Evolutionary conservation across 805 yeast species (phyloP), one percentile per base, ranked within the genome.

Genomic region (Candida verbasci): DNA sequence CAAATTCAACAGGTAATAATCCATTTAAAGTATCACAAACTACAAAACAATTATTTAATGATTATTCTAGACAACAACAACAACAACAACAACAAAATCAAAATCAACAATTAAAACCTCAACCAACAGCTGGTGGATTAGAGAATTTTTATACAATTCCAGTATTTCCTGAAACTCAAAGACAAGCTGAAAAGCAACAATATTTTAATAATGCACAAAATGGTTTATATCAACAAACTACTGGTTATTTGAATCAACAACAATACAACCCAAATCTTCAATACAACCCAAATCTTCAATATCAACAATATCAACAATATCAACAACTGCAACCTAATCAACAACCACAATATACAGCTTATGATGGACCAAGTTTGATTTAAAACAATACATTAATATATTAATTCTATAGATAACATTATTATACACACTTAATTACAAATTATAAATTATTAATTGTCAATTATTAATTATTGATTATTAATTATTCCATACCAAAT

Each of bases 71-170:
- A 20, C 32, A 35, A 12, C 50, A 47, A 18, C 38, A 36, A 20
- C 57, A 45, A 38, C 50, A 55, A 44, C 42, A 58, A 34, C 38
- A 72, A 46, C 59, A 65, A 47, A 60, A 68, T 11, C 82, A 76
- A 49, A n/a, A n/a, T n/a, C 50, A 55, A 44, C 42, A 58, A 34
- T 38, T 72, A 46, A 59, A 65, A 47, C 61, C 68, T 11, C 82
- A 76, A 49, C 72, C 77, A 2, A 81, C 87, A 2, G 83, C 86
- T 23, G 91, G 89, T 3, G 91, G 89, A 0, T 67, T 80, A 41
- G 89, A 83, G 50, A 62, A 64, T 34, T 55, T 82, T 29, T 81
- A 81, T 8, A 82, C 88, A 1, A 60, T 74, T 3, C 75, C 87
- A 2, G 84, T 80, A 7, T 83, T 81, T 48, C 86, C 86, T 0